These are phyloP conservation scores for Dendrobium chrysotoxum DNA, from an alignment of 106 monocot genomes.

Conservation along the genomic window DNA sequence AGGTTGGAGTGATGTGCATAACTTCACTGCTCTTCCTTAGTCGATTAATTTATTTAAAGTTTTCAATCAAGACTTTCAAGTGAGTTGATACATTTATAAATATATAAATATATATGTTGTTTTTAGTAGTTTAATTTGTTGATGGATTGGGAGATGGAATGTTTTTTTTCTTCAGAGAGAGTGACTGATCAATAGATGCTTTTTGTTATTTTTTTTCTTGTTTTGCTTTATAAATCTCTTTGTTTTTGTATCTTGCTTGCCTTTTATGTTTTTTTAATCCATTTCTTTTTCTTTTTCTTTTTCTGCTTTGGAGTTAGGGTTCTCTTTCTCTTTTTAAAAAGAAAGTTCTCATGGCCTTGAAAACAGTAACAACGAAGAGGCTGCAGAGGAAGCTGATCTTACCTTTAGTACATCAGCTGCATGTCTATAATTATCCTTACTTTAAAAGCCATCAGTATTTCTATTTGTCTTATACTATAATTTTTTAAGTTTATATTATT, in stretches of 20 bases:
- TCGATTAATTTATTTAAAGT: background rate
- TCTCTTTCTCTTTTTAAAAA: background rate
- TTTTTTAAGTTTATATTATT: too few relatives aligned
- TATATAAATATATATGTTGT: background rate
- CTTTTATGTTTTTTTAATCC: background rate
- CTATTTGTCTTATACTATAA: too few relatives aligned
- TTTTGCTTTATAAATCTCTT: background rate
- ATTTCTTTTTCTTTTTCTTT: too few relatives aligned
- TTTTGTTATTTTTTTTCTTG: background rate
- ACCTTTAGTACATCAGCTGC: background rate
- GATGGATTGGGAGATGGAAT: background rate
- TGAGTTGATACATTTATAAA: background rate
- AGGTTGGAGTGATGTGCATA: conserved; percentile 14
- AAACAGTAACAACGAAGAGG: background rate
- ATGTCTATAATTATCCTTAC: background rate
- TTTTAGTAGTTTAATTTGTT: background rate
- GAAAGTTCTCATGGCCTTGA: background rate
- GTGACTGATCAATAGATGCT: background rate
- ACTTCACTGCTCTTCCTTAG: conserved; percentile 14
- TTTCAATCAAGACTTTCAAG: background rate
- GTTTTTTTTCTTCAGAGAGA: background rate
- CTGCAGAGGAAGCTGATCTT: background rate
- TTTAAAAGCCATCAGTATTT: background rate
- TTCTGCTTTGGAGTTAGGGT: conserved; percentile 5
- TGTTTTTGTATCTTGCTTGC: background rate